Evolutionary conservation across 306 rosid species (phyloP).

Genomic region (Trichosanthes truncata): DNA sequence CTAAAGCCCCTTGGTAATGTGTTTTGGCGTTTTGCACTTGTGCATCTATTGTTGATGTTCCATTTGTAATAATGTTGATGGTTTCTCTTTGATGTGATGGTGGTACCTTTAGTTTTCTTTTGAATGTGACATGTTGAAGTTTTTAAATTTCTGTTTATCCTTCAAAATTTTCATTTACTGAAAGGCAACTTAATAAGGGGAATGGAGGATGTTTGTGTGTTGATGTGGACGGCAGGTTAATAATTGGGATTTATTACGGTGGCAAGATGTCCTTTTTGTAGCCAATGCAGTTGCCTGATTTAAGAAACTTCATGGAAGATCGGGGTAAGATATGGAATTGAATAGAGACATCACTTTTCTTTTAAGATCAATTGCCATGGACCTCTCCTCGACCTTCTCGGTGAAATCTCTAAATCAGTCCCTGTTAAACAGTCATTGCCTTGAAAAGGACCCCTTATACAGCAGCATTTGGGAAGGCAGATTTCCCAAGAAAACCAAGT

Average conservation of each 20-base stretch:
- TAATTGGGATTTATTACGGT: not conserved
- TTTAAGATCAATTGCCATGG: not conserved
- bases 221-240: not conserved
- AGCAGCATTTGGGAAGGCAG: no score
- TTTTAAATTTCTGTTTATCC: not conserved
- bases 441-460: no score
- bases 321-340: not conserved
- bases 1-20: constrained; percentile 67
- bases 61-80: not conserved
- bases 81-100: constrained; percentile 5
- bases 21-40: not conserved
- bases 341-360: not conserved
- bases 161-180: not conserved
- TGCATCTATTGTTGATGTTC: not conserved
- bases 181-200: not conserved
- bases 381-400: no score
- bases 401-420: no score
- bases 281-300: not conserved
- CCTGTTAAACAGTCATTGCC: no score
- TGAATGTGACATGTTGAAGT: not conserved
- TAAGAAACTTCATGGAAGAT: not conserved
- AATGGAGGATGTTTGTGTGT: not conserved
- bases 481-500: no score
- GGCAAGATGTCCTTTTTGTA: not conserved
- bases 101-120: not conserved